Conservation (phyloP, 805 yeast species). For the Sungouiella blattae region DNA sequence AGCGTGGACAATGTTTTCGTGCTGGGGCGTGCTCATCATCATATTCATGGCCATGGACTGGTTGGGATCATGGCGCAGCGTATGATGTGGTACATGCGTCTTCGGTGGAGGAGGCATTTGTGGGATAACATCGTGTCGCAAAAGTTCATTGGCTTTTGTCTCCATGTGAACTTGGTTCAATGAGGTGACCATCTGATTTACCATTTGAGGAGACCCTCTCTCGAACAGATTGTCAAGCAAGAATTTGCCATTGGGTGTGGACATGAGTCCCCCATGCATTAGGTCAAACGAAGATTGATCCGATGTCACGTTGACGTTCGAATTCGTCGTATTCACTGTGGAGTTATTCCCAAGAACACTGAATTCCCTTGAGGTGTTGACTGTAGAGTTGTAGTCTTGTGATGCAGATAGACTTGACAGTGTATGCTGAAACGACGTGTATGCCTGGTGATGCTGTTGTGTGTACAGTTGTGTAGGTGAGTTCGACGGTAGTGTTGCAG, state of each 20-base stretch:
- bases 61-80: conserved; percentile 4
- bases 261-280: conserved; percentile 28
- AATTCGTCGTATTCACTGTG: conserved; percentile 27
- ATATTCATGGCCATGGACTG: conserved; percentile 17
- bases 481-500: background rate
- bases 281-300: conserved; percentile 42
- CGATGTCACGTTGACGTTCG: conserved; percentile 29
- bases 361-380: conserved; percentile 25
- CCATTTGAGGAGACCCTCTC: conserved; percentile 32
- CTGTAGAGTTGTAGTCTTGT: conserved; percentile 17
- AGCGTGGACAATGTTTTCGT: conserved; percentile 22
- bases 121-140: too few relatives aligned
- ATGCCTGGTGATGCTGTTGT: too few relatives aligned
- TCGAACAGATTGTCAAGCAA: conserved; percentile 39
- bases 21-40: conserved; percentile 45
- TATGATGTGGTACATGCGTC: conserved; percentile 12
- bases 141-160: too few relatives aligned
- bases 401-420: conserved; percentile 6
- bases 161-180: conserved; percentile 2
- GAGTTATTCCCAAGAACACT: conserved; percentile 22
- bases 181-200: background rate
- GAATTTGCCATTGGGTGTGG: conserved; percentile 40
- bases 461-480: background rate
- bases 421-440: conserved; percentile 2
- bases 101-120: conserved; percentile 34